Evolutionary conservation across 1,284 basidiomycete species (phyloP).

Genomic region (Leccinum pallidistipes): DNA sequence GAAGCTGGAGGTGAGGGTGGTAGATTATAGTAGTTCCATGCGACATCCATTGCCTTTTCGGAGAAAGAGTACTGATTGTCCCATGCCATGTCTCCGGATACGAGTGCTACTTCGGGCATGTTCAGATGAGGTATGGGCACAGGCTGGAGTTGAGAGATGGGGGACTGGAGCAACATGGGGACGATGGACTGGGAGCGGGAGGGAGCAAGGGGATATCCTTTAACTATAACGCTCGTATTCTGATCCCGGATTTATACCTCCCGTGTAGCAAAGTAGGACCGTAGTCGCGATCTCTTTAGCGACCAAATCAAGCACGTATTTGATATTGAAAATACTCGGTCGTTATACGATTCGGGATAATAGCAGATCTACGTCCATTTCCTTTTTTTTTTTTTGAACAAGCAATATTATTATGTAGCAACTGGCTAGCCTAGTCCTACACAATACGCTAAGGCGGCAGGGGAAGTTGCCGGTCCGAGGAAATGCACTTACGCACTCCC

Average conservation of each 20-base stretch:
- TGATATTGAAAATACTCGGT: slow-evolving; percentile 38
- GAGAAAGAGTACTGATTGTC: slow-evolving; percentile 45
- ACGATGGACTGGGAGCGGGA: slow-evolving; percentile 10
- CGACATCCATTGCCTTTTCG: slow-evolving; percentile 40
- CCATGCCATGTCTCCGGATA: slow-evolving; percentile 46
- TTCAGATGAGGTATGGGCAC: slow-evolving; percentile 58
- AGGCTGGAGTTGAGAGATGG: slow-evolving; percentile 38
- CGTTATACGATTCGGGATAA: slow-evolving; percentile 28
- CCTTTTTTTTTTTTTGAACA: too few species aligned
- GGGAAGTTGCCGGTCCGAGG: too few species aligned
- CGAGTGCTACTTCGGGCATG: slow-evolving; percentile 53
- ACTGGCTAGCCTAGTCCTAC: too few species aligned
- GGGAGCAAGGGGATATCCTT: slow-evolving; percentile 19
- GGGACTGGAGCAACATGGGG: slow-evolving; percentile 15
- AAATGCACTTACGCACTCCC: too few species aligned
- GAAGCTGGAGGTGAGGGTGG: slow-evolving; percentile 55
- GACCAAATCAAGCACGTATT: slow-evolving; percentile 36
- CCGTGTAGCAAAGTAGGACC: slow-evolving; percentile 30
- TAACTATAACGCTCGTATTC: slow-evolving; percentile 23
- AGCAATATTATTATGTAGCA: too few species aligned
- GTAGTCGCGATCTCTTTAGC: slow-evolving; percentile 25
- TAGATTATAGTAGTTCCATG: slow-evolving; percentile 47
- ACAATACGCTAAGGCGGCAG: too few species aligned
- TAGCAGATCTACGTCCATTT: slow-evolving; percentile 32
- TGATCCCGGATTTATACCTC: slow-evolving; percentile 33